These are phyloP conservation scores for Kalaharituber pfeilii DNA, from an alignment of 2,329 filamentous ascomycete genomes.

Conservation along the genomic window DNA sequence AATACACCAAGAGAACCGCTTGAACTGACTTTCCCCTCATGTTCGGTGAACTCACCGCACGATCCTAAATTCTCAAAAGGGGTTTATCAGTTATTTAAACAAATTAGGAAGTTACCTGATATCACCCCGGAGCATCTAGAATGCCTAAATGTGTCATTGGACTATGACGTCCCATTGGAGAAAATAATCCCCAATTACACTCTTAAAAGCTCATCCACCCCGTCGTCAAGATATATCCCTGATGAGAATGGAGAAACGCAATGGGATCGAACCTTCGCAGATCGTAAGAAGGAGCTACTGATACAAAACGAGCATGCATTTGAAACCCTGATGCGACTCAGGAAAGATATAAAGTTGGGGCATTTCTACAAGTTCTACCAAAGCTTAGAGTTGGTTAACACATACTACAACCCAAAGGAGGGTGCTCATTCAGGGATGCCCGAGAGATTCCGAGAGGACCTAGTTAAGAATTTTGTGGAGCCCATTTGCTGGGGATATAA, in stretches of 20 bases:
- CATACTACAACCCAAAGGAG: constrained; percentile 13
- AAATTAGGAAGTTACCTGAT: constrained; percentile 17
- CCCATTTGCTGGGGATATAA: constrained; percentile 18
- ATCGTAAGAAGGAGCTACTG: constrained; percentile 13
- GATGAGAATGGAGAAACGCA: constrained; percentile 11
- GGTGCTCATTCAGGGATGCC: constrained; percentile 10
- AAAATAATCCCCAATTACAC: neutral
- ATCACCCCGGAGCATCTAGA: constrained; percentile 15
- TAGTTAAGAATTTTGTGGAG: constrained; percentile 20
- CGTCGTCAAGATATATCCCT: constrained; percentile 1
- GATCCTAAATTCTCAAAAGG: neutral
- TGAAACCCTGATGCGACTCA: constrained; percentile 13
- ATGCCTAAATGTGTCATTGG: constrained; percentile 12
- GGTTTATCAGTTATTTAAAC: constrained; percentile 15
- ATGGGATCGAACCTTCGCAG: constrained; percentile 5
- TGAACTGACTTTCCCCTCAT: neutral
- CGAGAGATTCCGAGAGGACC: constrained; percentile 18
- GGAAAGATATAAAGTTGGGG: constrained; percentile 15
- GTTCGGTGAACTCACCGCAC: neutral
- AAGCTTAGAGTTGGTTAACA: constrained; percentile 11
- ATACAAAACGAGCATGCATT: constrained; percentile 13
- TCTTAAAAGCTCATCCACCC: neutral
- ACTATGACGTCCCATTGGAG: constrained; percentile 16
- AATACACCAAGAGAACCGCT: neutral
- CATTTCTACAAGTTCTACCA: constrained; percentile 19